These are phyloP conservation scores for Chytriomyces hyalinus DNA, from an alignment of 192 early-diverging fungal species.

Conservation along the genomic window DNA sequence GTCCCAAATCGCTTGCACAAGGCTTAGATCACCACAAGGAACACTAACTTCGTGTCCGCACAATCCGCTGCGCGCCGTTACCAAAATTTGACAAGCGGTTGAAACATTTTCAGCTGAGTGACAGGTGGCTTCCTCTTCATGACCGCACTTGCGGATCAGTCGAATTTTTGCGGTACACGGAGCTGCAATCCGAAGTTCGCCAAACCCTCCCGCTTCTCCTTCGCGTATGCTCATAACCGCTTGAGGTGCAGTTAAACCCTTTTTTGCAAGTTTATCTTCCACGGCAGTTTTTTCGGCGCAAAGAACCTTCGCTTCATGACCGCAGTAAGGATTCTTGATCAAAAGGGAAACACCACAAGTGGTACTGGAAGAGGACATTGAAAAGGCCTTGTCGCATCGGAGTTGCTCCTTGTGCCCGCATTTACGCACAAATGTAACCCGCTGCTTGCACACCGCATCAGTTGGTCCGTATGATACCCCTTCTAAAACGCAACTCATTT, in stretches of 20 bases:
- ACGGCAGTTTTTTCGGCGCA: conserved; percentile 19
- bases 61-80: conserved; percentile 12
- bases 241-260: neutral
- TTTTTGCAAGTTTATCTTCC: neutral
- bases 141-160: conserved; percentile 34
- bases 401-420: conserved; percentile 30
- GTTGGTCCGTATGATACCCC: conserved; percentile 17
- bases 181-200: neutral
- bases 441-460: conserved; percentile 17
- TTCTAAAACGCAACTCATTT: conserved; percentile 17
- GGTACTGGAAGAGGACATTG: neutral
- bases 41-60: conserved; percentile 34
- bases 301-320: conserved; percentile 11
- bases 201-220: conserved; percentile 6
- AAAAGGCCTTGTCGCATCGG: conserved; percentile 31
- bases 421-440: conserved; percentile 12
- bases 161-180: conserved; percentile 13
- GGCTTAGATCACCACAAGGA: neutral
- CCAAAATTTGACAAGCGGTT: conserved; percentile 12
- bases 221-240: conserved; percentile 19
- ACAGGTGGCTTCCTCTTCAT: conserved; percentile 13
- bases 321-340: conserved; percentile 29
- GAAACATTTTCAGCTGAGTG: neutral
- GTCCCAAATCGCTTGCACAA: conserved; percentile 9
- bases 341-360: conserved; percentile 1